Percentiles rank a stretch among this genome's conserved stretches.
Evolutionary conservation across 108 stramenopile species (phyloP).

Genomic region (Fragilariopsis cylindrus): DNA sequence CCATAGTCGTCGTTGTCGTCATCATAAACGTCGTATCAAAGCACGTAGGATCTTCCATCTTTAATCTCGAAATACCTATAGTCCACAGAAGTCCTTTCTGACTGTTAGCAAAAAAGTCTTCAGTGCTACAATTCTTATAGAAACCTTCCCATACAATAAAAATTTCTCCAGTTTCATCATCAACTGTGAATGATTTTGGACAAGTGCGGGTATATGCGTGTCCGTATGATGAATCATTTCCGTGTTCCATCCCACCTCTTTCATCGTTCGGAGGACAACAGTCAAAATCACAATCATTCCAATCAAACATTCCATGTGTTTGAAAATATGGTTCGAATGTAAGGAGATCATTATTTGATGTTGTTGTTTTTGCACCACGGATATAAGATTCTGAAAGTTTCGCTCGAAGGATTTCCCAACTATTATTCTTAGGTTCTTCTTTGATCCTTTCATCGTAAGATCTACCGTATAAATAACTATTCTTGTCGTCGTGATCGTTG

Average conservation of each 20-base stretch:
- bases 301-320: background rate
- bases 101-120: background rate
- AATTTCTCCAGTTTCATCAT: conserved; percentile 9
- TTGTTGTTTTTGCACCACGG: background rate
- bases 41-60: conserved; percentile 7
- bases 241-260: background rate
- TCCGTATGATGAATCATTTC: background rate
- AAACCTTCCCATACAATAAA: conserved; percentile 28
- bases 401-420: conserved; percentile 9
- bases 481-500: background rate
- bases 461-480: conserved; percentile 1
- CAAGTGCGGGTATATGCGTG: conserved; percentile 1
- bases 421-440: background rate
- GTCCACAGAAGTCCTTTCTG: conserved; percentile 10
- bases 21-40: background rate
- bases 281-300: conserved; percentile 12
- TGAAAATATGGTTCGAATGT: conserved; percentile 20
- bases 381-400: background rate
- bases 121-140: conserved; percentile 16
- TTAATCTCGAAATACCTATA: conserved; percentile 23
- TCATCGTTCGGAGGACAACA: conserved; percentile 8
- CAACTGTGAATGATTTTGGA: conserved; percentile 15
- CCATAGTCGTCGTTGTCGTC: background rate
- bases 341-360: background rate
- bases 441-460: background rate